phyloP scores from a whole-genome alignment of 139 green algal species.

The Picochlorum sp. region DNA sequence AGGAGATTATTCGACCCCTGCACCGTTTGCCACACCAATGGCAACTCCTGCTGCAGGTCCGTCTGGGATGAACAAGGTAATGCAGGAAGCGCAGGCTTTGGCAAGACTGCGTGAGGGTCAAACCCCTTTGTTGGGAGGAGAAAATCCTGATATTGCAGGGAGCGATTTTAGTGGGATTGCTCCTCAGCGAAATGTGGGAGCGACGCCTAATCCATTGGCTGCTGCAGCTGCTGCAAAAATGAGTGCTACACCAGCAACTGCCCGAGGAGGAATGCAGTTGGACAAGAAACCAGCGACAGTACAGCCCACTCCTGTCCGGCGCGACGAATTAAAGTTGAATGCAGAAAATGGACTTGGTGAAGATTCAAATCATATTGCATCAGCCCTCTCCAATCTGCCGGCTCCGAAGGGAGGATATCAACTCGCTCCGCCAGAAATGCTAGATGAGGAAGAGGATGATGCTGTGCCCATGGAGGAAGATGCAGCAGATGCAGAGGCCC shows the following conservation, averaged over 20 bases:
- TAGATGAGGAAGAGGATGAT: constrained; percentile 19
- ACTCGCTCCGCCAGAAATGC: constrained; percentile 58
- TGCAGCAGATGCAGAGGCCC: constrained; percentile 45
- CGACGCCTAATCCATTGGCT: constrained; percentile 63
- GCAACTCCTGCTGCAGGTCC: constrained; percentile 63
- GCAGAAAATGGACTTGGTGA: too few species aligned
- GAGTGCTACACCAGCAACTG: constrained; percentile 15
- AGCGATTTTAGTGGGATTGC: constrained; percentile 71
- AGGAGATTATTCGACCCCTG: constrained; percentile 61
- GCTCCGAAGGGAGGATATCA: constrained; percentile 85
- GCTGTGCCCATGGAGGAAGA: constrained; percentile 29
- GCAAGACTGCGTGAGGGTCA: constrained; percentile 56
- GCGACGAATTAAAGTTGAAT: not conserved
- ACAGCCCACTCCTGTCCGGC: not conserved
- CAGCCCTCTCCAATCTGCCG: constrained; percentile 65
- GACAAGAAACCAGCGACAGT: constrained; percentile 69
- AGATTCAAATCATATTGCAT: not conserved
- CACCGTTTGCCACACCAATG: constrained; percentile 66
- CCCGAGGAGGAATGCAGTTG: constrained; percentile 56
- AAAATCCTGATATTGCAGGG: constrained; percentile 65
- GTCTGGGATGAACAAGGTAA: constrained; percentile 55
- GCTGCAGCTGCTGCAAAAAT: constrained; percentile 11
- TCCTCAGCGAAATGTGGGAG: constrained; percentile 22
- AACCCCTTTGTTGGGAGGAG: constrained; percentile 85
- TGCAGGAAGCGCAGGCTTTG: constrained; percentile 80